Conservation (phyloP, 2,329 filamentous ascomycete species). For the Eurotiales sp. region DNA sequence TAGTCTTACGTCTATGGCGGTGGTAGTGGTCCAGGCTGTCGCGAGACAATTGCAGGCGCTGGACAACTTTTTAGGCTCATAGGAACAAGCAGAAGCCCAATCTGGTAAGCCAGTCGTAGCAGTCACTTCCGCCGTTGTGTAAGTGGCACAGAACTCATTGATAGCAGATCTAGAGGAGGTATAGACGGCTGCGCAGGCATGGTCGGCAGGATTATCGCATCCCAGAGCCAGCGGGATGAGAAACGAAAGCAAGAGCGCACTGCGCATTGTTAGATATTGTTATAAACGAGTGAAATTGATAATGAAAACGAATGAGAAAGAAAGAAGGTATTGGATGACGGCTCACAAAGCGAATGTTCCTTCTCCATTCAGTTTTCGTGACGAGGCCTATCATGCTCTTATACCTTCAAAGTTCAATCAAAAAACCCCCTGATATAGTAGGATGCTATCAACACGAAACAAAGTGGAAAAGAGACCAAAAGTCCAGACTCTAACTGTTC, state of each 20-base stretch:
- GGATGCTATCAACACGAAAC: neutral
- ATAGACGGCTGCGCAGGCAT: constrained; percentile 1
- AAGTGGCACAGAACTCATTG: neutral
- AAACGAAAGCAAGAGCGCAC: constrained; percentile 4
- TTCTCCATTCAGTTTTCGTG: neutral
- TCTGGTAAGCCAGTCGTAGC: neutral
- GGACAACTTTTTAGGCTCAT: neutral
- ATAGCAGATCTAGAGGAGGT: neutral
- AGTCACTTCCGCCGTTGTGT: neutral
- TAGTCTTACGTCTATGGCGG: neutral
- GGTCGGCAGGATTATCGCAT: constrained; percentile 2
- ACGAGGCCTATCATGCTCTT: neutral
- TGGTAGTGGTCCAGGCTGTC: neutral
- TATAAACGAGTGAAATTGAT: constrained; percentile 2
- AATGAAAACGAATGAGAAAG: neutral
- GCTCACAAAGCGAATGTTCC: neutral
- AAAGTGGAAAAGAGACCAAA: neutral
- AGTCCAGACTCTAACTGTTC: too few relatives aligned
- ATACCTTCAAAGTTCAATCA: neutral
- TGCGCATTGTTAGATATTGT: neutral
- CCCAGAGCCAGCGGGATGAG: constrained; percentile 4
- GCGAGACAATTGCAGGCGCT: neutral
- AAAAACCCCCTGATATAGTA: neutral
- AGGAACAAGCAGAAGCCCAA: neutral
- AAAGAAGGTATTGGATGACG: neutral